Conservation (phyloP, 176 grass and related monocot genomes). For the Eremochloa ophiuroides region DNA sequence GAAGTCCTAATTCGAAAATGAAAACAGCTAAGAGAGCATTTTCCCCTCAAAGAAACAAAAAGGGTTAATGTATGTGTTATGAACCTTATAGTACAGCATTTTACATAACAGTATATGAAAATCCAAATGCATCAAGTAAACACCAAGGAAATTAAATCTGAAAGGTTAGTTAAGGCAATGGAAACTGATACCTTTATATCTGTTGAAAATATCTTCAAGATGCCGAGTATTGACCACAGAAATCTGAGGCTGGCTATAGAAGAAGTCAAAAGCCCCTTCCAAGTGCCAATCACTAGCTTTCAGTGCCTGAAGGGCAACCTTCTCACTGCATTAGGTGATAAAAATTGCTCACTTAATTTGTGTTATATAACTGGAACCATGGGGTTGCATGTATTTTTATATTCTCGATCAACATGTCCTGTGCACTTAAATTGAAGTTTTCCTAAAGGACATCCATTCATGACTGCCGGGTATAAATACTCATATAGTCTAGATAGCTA, state of each 20-base stretch:
- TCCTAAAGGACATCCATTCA: not conserved
- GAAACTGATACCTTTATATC: conserved; percentile 77
- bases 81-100: not conserved
- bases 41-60: not conserved
- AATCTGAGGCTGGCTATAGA: conserved; percentile 95
- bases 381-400: not conserved
- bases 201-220: conserved; percentile 84
- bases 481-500: not conserved
- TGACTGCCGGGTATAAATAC: not conserved
- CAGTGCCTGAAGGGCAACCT: conserved; percentile 86
- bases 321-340: conserved; percentile 61
- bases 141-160: not conserved
- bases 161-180: not conserved
- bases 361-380: not conserved
- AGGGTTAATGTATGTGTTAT: too few relatives aligned
- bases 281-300: conserved; percentile 99
- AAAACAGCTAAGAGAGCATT: not conserved
- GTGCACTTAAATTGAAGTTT: not conserved
- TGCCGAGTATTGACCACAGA: conserved; percentile 64
- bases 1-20: not conserved
- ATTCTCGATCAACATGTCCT: not conserved
- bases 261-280: conserved; percentile 97
- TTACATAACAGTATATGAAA: not conserved
- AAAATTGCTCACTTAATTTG: not conserved
- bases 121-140: not conserved